Evolutionary conservation across 192 early-diverging fungal genomes (phyloP).

Genomic region (Pilaira anomala): DNA sequence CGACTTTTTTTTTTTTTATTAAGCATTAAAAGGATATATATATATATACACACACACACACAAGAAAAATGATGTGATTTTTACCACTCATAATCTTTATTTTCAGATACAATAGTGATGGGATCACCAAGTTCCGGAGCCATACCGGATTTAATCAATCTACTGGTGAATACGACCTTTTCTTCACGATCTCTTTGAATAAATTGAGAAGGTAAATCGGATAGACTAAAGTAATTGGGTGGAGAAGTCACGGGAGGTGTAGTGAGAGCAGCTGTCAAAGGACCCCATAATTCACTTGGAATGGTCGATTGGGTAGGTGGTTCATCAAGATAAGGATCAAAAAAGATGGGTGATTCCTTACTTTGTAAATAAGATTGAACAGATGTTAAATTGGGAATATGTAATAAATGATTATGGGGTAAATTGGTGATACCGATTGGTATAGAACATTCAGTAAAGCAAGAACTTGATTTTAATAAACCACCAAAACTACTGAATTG

Average conservation of each 20-base stretch:
- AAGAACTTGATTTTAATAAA: constrained; percentile 14
- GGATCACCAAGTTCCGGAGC: constrained; percentile 28
- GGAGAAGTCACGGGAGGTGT: constrained; percentile 23
- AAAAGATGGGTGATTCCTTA: constrained; percentile 28
- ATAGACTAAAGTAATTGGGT: constrained; percentile 34
- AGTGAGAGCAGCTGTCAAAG: constrained; percentile 17
- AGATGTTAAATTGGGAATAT: constrained; percentile 29
- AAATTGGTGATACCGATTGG: constrained; percentile 37
- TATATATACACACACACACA: constrained; percentile 2
- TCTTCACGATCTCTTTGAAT: constrained; percentile 23
- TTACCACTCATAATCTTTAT: constrained; percentile 21
- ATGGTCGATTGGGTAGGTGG: constrained; percentile 17
- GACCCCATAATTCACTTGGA: constrained; percentile 15
- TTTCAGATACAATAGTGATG: constrained; percentile 4
- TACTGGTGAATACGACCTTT: constrained; percentile 16
- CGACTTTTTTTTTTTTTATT: too few relatives aligned
- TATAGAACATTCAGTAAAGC: constrained; percentile 24
- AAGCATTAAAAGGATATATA: background rate
- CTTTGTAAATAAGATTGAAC: constrained; percentile 23
- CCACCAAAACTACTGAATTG: constrained; percentile 10
- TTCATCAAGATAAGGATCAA: constrained; percentile 32
- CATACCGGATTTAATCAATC: constrained; percentile 20
- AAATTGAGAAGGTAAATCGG: constrained; percentile 26
- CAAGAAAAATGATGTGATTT: background rate
- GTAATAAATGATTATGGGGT: constrained; percentile 26